Evolutionary conservation across 2,329 filamentous ascomycete species (phyloP), one percentile per base, ranked within the genome.

Genomic region (Parafenestella ontariensis): DNA sequence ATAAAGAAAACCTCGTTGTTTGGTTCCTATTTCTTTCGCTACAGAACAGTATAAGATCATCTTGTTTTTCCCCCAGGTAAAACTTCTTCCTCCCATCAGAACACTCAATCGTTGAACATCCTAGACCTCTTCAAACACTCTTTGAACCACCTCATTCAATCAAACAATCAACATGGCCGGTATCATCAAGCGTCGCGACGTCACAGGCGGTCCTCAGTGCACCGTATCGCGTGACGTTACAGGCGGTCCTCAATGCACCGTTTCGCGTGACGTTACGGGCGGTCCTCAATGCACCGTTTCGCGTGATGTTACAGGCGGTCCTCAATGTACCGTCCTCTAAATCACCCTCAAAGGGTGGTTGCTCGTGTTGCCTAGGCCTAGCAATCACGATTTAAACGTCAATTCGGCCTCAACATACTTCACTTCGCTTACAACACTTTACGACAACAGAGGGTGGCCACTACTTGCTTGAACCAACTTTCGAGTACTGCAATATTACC

Each of bases 71-170:
- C 26, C 21, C 11, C 18, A 10, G 21, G 2, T 20, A 5, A 34
- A 17, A 18, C 24, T 44, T 49, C 29, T 18, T 39, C 51, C 51
- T 34, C 53, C 54, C 57, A 61, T 33, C 53, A 60, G 49, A 60
- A 56, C 54, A 49, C 44, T 46, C 66, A 56, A 43, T 65, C 64
- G 52, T 64, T 62, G 10, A 20, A 37, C n/a, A 61, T 55, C 10
- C 20, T 52, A 47, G 55, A 54, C 8, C 49, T 51, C 44, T 42
- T 41, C 24, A 43, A 51, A 50, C 56, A 63, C 33, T 46, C 52
- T 54, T 57, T 54, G 26, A 45, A 31, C 41, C 54, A 8, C 11
- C 28, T 6, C 13, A 37, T 8, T 37, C 2, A 17, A 20, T 4
- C 5, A 17, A 17, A 18, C 34, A 20, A 18, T 37, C 23, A 28